phyloP scores from a whole-genome alignment of 768 basidiomycete genomes.

The Suillus decipiens region DNA sequence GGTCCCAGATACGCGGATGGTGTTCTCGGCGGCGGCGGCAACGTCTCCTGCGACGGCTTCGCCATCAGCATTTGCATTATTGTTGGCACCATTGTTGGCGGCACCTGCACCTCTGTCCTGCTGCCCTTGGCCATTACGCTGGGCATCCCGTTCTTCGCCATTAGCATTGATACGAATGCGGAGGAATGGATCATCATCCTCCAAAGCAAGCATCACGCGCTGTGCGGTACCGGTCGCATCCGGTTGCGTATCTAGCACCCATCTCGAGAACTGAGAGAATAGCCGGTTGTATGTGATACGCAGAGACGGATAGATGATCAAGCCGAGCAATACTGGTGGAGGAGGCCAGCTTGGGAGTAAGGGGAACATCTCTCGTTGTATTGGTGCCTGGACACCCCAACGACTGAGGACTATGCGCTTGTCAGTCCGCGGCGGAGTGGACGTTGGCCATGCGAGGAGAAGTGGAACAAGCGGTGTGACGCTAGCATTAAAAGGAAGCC shows the following conservation, averaged over 20 bases:
- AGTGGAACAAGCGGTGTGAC: conserved; percentile 26
- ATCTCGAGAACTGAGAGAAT: conserved; percentile 42
- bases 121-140: conserved; percentile 16
- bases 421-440: conserved; percentile 22
- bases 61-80: conserved; percentile 14
- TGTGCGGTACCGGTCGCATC: conserved; percentile 22
- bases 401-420: conserved; percentile 15
- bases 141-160: conserved; percentile 27
- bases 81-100: conserved; percentile 14
- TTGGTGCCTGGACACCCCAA: conserved; percentile 7
- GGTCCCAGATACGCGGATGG: conserved; percentile 56
- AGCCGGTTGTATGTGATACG: conserved; percentile 44
- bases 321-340: conserved; percentile 55
- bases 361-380: conserved; percentile 25
- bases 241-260: conserved; percentile 42
- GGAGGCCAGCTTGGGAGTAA: conserved; percentile 54
- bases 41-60: conserved; percentile 27
- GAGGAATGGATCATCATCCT: conserved; percentile 33
- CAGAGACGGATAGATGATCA: conserved; percentile 52
- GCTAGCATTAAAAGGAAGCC: conserved; percentile 42
- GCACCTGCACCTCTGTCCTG: conserved; percentile 14
- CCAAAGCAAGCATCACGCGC: conserved; percentile 21
- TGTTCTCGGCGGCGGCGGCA: conserved; percentile 57
- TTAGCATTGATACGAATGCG: conserved; percentile 35
- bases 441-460: conserved; percentile 33